Evolutionary conservation across 2,329 filamentous ascomycete species (phyloP).

Genomic region (Lizonia empirigonia): DNA sequence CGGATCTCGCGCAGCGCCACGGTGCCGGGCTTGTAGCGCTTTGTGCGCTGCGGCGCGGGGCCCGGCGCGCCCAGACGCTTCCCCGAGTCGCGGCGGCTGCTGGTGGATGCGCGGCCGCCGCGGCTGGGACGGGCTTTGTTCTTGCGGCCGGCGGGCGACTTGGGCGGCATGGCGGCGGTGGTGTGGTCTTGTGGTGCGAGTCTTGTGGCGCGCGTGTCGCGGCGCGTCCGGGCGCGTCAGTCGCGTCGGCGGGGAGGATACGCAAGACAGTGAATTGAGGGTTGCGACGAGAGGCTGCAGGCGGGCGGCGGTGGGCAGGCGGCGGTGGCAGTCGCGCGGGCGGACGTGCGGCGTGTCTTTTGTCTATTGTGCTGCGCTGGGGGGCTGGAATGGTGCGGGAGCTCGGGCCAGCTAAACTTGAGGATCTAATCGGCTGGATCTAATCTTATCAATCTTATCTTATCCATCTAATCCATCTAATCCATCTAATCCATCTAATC

Average conservation of each 20-base stretch:
- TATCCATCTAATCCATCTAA: constrained; percentile 2
- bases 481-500: too few species aligned
- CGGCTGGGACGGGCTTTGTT: constrained; percentile 44
- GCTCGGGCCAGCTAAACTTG: constrained; percentile 13
- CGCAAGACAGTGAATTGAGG: neutral
- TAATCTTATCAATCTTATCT: constrained; percentile 16
- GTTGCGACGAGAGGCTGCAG: neutral
- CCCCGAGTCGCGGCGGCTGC: constrained; percentile 24
- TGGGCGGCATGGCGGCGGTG: constrained; percentile 7
- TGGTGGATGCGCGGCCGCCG: constrained; percentile 23
- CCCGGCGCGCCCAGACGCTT: constrained; percentile 40
- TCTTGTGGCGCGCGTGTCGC: too few species aligned
- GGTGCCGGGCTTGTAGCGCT: constrained; percentile 66
- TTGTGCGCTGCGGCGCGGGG: constrained; percentile 41
- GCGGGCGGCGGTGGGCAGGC: neutral
- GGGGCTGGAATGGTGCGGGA: constrained; percentile 30
- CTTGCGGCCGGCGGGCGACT: constrained; percentile 22
- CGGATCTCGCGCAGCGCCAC: constrained; percentile 98
- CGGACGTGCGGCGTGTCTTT: constrained; percentile 19
- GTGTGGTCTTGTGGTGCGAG: too few species aligned
- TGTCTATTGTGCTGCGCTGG: constrained; percentile 10
- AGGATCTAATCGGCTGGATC: neutral
- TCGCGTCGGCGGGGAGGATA: neutral
- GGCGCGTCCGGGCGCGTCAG: constrained; percentile 21
- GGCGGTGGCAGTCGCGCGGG: constrained; percentile 17